Evolutionary conservation across 2,329 filamentous ascomycete species (phyloP).

Genomic region (Neofusicoccum parvum): DNA sequence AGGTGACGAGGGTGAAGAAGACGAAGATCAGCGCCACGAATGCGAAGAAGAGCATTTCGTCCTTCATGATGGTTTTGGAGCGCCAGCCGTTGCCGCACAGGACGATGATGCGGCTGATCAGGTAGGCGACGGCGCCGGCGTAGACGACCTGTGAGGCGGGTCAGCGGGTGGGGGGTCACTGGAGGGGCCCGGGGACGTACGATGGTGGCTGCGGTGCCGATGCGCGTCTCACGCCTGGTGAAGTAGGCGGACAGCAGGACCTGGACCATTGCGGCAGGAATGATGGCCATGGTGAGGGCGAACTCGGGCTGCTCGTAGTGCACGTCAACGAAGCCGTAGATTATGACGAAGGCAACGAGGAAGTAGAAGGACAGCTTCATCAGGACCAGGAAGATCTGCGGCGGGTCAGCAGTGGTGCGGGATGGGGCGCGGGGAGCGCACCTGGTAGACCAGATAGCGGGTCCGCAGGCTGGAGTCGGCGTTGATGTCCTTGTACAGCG

Average conservation of each 20-base stretch:
- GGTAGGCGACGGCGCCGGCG: constrained; percentile 27
- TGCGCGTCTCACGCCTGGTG: constrained; percentile 23
- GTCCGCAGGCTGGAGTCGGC: constrained; percentile 22
- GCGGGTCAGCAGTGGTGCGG: neutral
- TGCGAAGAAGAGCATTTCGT: constrained; percentile 31
- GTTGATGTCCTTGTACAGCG: constrained; percentile 27
- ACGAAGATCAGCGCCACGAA: constrained; percentile 19
- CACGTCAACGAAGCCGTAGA: constrained; percentile 29
- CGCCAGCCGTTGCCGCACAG: constrained; percentile 23
- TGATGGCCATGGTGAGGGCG: constrained; percentile 29
- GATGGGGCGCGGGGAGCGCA: neutral
- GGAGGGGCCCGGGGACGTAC: constrained; percentile 21
- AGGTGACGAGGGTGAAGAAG: constrained; percentile 20
- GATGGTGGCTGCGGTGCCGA: constrained; percentile 25
- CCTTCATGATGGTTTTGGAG: constrained; percentile 26
- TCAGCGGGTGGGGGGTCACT: neutral
- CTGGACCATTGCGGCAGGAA: constrained; percentile 27
- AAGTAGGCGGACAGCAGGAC: constrained; percentile 23
- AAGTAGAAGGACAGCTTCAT: constrained; percentile 29
- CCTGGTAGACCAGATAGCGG: constrained; percentile 26
- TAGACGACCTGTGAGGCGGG: constrained; percentile 21
- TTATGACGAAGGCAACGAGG: constrained; percentile 27
- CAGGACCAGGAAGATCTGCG: constrained; percentile 27
- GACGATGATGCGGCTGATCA: constrained; percentile 28
- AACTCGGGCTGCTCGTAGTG: constrained; percentile 30